Conservation (phyloP, 2,329 filamentous ascomycete genomes). For the Cryphonectria parasitica region DNA sequence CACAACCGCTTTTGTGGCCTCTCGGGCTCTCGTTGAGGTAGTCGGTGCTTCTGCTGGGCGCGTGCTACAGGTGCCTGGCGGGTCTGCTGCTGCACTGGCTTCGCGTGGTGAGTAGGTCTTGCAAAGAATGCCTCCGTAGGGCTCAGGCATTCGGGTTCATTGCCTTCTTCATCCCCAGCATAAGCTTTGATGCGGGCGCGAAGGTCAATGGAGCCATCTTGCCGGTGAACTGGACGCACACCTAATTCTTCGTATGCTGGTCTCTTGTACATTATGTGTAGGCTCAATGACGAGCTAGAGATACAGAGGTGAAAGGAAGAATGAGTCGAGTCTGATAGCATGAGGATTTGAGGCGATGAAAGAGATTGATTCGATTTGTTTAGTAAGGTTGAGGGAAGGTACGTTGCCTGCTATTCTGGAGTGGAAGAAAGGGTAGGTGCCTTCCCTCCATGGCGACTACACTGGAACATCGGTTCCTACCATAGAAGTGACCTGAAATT, state of each 20-base stretch:
- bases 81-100: background rate
- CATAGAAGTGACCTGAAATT: background rate
- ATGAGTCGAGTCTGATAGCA: too few relatives aligned
- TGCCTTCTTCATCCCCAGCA: background rate
- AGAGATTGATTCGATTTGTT: background rate
- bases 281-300: background rate
- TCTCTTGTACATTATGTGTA: background rate
- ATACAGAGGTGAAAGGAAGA: background rate
- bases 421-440: background rate
- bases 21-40: background rate
- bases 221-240: background rate
- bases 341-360: too few relatives aligned
- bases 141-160: background rate
- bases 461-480: background rate
- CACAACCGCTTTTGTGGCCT: background rate
- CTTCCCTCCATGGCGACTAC: background rate
- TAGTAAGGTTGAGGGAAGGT: background rate
- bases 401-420: background rate
- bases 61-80: background rate
- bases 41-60: slow-evolving; percentile 9
- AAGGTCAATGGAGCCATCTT: background rate
- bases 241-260: background rate
- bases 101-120: slow-evolving; percentile 7
- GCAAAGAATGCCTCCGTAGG: slow-evolving; percentile 27
- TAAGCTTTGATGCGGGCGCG: slow-evolving; percentile 8